Evolutionary conservation across 2,329 filamentous ascomycete species (phyloP).

Genomic region (Penicillium vulpinum): DNA sequence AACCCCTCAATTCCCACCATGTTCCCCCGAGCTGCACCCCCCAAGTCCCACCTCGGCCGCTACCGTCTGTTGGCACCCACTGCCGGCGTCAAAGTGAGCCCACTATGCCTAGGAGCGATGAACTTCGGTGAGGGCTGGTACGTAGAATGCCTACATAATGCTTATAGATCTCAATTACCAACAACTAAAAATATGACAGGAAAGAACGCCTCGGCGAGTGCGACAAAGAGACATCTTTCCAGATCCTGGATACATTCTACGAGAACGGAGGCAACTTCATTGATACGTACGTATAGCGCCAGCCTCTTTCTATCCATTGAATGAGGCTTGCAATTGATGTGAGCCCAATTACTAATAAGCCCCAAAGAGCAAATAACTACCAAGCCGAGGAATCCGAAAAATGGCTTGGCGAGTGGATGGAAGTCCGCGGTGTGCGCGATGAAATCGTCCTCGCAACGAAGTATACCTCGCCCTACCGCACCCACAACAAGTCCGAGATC

Average conservation of each 20-base stretch:
- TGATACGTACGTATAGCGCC: slow-evolving; percentile 42
- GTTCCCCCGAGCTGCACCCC: slow-evolving; percentile 11
- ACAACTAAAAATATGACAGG: slow-evolving; percentile 8
- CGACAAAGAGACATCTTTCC: slow-evolving; percentile 50
- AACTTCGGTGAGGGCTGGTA: slow-evolving; percentile 56
- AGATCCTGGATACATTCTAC: slow-evolving; percentile 54
- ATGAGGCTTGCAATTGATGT: too few relatives aligned
- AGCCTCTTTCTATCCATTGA: too few relatives aligned
- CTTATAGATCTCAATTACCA: not conserved
- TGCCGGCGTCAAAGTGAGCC: slow-evolving; percentile 54
- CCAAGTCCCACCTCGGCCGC: slow-evolving; percentile 46
- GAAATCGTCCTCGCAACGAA: slow-evolving; percentile 59
- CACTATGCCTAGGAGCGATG: slow-evolving; percentile 57
- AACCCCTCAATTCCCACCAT: not conserved
- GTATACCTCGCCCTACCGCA: slow-evolving; percentile 42
- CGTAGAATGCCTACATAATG: not conserved
- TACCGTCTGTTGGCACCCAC: slow-evolving; percentile 55
- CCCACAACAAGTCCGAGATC: slow-evolving; percentile 40
- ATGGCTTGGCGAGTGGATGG: slow-evolving; percentile 57
- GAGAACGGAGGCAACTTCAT: slow-evolving; percentile 56
- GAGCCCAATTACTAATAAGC: not conserved
- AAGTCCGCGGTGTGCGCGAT: slow-evolving; percentile 47
- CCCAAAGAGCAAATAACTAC: slow-evolving; percentile 48
- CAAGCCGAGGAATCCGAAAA: slow-evolving; percentile 51
- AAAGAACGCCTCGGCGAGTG: slow-evolving; percentile 41